Percentiles rank a stretch among this genome's conserved stretches.
phyloP scores from a whole-genome alignment of 164 flowering plant species.

The Chimonanthus praecox region DNA sequence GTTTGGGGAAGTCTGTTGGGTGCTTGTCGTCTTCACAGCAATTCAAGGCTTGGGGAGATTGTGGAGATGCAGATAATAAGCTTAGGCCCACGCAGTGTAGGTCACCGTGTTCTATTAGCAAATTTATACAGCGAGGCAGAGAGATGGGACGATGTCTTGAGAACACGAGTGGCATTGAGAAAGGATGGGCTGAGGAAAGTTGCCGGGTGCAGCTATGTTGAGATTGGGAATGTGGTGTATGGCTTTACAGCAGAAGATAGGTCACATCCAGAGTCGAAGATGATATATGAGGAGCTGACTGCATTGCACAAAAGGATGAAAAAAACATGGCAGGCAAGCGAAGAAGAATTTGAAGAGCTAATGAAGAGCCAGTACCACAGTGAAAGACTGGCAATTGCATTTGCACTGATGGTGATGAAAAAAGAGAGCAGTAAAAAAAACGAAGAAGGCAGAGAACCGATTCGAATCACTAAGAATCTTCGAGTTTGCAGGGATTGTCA shows the following conservation, averaged over 20 bases:
- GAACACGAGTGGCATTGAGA: conserved; percentile 21
- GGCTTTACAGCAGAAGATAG: conserved; percentile 23
- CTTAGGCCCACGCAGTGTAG: conserved; percentile 16
- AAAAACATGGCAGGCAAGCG: conserved; percentile 8
- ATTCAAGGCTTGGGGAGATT: conserved; percentile 20
- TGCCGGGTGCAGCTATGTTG: conserved; percentile 29
- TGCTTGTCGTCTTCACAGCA: conserved; percentile 24
- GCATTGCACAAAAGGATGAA: conserved; percentile 16
- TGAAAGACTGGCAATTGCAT: conserved; percentile 33
- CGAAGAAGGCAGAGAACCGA: conserved; percentile 7
- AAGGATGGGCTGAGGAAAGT: conserved; percentile 22
- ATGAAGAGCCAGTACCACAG: conserved; percentile 24
- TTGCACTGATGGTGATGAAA: conserved; percentile 13
- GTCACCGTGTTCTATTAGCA: conserved; percentile 26
- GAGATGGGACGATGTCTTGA: conserved; percentile 22
- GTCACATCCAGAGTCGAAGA: conserved; percentile 11
- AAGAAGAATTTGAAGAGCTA: conserved; percentile 8
- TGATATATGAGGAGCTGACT: conserved; percentile 16
- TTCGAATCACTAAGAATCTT: conserved; percentile 25
- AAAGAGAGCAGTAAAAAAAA: neutral
- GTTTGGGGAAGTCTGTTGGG: conserved; percentile 26
- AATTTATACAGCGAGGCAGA: conserved; percentile 26
- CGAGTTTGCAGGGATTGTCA: conserved; percentile 27
- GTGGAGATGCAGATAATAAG: conserved; percentile 17
- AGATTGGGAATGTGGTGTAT: conserved; percentile 20